Conservation (phyloP, 2,329 filamentous ascomycete genomes). For the Colletotrichum kahawae region DNA sequence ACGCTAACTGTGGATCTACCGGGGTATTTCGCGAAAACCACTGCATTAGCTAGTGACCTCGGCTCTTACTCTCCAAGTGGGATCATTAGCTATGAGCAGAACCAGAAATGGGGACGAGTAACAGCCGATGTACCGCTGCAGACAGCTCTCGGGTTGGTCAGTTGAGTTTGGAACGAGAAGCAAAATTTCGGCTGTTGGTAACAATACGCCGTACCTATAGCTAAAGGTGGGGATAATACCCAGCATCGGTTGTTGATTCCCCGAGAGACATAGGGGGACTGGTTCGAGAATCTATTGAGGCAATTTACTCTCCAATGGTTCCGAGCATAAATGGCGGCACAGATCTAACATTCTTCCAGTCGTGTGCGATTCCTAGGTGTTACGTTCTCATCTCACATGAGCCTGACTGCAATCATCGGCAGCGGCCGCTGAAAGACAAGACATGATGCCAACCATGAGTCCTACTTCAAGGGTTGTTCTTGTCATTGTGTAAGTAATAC, state of each 20-base stretch:
- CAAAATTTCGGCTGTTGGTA: background rate
- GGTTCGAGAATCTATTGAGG: background rate
- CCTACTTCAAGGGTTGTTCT: background rate
- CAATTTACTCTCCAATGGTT: no score
- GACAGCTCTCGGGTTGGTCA: background rate
- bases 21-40: background rate
- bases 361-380: fast-evolving
- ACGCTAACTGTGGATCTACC: background rate
- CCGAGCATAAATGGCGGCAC: background rate
- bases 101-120: background rate
- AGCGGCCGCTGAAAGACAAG: background rate
- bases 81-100: background rate
- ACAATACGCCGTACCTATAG: fast-evolving
- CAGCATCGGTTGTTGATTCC: background rate
- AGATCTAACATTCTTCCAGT: background rate
- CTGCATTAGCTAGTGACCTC: background rate
- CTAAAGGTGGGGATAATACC: background rate
- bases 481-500: background rate
- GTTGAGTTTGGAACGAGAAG: background rate
- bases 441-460: background rate
- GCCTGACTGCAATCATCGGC: background rate
- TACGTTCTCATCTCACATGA: background rate
- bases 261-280: fast-evolving
- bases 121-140: background rate
- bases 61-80: background rate